Percentiles rank a stretch among this genome's conserved stretches.
Conservation (phyloP, 1,284 basidiomycete genomes). For the Cystobasidium pallidum region DNA sequence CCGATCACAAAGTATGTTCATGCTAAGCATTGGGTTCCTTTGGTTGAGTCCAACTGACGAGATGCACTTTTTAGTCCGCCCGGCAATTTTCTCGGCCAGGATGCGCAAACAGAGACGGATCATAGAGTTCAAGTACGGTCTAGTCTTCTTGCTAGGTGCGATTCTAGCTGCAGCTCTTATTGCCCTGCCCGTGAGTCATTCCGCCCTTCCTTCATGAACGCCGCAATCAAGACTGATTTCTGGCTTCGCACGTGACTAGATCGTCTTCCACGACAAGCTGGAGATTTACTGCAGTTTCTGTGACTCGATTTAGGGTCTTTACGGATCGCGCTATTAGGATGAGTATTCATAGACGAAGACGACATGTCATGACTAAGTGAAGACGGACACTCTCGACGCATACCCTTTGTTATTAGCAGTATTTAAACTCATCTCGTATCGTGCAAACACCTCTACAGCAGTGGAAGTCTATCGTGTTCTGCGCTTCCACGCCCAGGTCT, state of each 20-base stretch:
- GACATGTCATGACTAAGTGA: not conserved
- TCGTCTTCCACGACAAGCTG: conserved; percentile 47
- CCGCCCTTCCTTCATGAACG: not conserved
- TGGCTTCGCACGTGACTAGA: not conserved
- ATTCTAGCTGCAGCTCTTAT: conserved; percentile 70
- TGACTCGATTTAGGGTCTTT: conserved; percentile 29
- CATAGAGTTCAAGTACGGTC: conserved; percentile 73
- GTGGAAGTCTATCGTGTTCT: no score
- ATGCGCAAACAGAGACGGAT: conserved; percentile 81
- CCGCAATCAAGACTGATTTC: not conserved
- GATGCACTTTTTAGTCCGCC: conserved; percentile 68
- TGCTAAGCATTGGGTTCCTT: no score
- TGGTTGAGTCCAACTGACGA: no score
- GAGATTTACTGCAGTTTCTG: conserved; percentile 49
- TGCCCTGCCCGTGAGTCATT: conserved; percentile 51
- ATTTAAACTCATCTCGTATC: not conserved
- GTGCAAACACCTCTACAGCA: not conserved
- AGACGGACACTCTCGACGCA: not conserved
- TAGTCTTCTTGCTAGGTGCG: conserved; percentile 75
- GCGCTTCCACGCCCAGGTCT: no score
- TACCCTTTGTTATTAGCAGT: not conserved
- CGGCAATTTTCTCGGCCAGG: conserved; percentile 87
- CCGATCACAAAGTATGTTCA: conserved; percentile 63
- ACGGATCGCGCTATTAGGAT: not conserved
- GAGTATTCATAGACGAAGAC: no score